Base-by-base conservation (phyloP, 108 stramenopile genomes). In the Tribonema minus region DNA sequence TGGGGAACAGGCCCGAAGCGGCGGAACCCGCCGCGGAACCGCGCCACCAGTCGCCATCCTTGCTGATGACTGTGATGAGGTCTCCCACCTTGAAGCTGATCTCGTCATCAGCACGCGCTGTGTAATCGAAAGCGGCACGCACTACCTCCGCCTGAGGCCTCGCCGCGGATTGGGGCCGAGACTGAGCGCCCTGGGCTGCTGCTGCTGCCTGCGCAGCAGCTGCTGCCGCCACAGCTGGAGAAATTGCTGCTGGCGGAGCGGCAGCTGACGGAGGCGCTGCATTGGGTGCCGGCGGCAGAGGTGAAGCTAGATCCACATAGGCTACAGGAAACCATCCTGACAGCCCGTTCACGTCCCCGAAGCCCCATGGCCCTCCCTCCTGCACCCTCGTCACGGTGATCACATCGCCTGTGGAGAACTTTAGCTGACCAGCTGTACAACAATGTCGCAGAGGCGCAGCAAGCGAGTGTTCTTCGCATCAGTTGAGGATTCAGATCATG, bases 271-370 rank as follows among this genome's bases (percentile, higher is more conserved):
- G 58, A 0, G 64, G 15, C 61, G 59, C 69, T 15, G 68, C 68
- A 1, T 40, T 63, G 31, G 37, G 41, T 7, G 67, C 68, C 27
- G 58, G 63, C 40, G 61, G 58, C 59, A 54, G 15, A 15, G 46
- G 15, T 54, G 46, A 9, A 15, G 77, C 61, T 39, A 79, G 46
- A 34, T 67, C 77, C 34, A 79, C 77, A 25, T 70, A 68, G 30
- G 64, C 66, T 1, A 79, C 77, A 15, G 77, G 77, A 26, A 79
- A 79, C 77, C 77, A 79, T 37, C 77, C 77, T 36, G 77, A 59
- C 77, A 66, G 65, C 34, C 77, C 77, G 32, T 31, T 30, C 39
- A 79, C 15, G 34, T 79, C 60, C 34, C 77, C 77, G 0, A 70
- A 38, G 38, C 68, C 77, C 77, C 77, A 79, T n/a, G 58, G 67